Evolutionary conservation across 495 filamentous ascomycete genomes (phyloP).

Genomic region (Tuber calosporum): DNA sequence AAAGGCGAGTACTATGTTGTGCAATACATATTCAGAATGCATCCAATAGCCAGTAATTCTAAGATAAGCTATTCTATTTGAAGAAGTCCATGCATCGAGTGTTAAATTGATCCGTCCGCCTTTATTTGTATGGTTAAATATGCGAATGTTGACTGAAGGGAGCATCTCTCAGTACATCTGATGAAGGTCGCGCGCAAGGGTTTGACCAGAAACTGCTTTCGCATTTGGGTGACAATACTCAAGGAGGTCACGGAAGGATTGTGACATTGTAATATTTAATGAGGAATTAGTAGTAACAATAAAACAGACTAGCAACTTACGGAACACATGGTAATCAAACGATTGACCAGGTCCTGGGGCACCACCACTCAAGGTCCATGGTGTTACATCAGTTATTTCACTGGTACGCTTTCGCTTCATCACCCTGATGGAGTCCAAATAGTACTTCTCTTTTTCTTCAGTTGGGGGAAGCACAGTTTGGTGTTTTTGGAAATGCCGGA

Average conservation of each 20-base stretch:
- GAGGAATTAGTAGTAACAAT: constrained; percentile 3
- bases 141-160: neutral
- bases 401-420: no score
- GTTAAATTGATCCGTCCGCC: constrained; percentile 12
- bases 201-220: neutral
- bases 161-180: constrained; percentile 1
- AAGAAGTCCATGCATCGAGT: constrained; percentile 14
- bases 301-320: neutral
- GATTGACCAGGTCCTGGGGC: neutral
- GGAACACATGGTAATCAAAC: neutral
- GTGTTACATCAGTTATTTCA: no score
- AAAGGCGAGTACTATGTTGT: constrained; percentile 12
- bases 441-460: no score
- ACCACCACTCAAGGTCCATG: no score
- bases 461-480: no score
- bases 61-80: constrained; percentile 15
- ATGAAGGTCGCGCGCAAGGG: constrained; percentile 3
- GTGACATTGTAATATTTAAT: constrained; percentile 1
- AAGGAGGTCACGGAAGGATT: constrained; percentile 3
- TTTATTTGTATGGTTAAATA: neutral
- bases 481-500: no score
- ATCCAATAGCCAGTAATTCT: constrained; percentile 19
- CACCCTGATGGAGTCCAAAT: no score
- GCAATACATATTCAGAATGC: neutral
- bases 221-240: constrained; percentile 4